A percentile compares a stretch with the other conserved stretches of the same genome.
phyloP scores from a whole-genome alignment of 2,329 filamentous ascomycete genomes.

The Colletotrichum costaricense region DNA sequence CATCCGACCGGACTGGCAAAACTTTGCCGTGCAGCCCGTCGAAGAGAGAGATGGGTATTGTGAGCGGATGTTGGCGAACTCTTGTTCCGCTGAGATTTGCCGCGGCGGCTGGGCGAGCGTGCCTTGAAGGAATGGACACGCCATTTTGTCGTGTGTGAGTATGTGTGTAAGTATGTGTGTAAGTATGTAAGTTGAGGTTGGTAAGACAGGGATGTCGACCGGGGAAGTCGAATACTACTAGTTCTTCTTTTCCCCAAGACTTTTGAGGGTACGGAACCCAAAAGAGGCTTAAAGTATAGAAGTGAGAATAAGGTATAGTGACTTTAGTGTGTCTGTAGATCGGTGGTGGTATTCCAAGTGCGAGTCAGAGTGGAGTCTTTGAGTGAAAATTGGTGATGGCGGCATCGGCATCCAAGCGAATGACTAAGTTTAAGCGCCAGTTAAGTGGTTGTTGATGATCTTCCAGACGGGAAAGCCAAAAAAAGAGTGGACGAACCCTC shows the following conservation, averaged over 20 bases:
- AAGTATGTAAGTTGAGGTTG: not conserved
- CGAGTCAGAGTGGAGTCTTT: conserved; percentile 17
- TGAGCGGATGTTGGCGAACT: conserved; percentile 32
- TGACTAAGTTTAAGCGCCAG: conserved; percentile 15
- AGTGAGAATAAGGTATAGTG: not conserved
- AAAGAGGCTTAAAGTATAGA: not conserved
- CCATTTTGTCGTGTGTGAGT: conserved; percentile 10
- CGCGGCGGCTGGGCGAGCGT: conserved; percentile 24
- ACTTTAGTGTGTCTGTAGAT: not conserved
- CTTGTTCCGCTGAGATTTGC: conserved; percentile 23
- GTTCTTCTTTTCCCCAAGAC: conserved; percentile 1
- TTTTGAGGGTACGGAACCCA: not conserved
- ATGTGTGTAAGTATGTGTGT: not conserved
- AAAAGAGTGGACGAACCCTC: conserved; percentile 23
- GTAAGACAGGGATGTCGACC: not conserved
- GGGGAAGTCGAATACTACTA: not conserved
- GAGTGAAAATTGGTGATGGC: conserved; percentile 27
- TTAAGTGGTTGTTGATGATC: not conserved
- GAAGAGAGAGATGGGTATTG: conserved; percentile 27
- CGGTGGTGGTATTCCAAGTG: not conserved
- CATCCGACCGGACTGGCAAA: conserved; percentile 32
- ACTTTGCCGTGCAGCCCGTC: conserved; percentile 26
- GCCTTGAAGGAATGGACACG: conserved; percentile 31
- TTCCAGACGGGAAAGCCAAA: conserved; percentile 8
- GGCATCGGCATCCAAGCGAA: conserved; percentile 19